Evolutionary conservation across 1,284 basidiomycete genomes (phyloP).

Genomic region (Leucoagaricus sp.): DNA sequence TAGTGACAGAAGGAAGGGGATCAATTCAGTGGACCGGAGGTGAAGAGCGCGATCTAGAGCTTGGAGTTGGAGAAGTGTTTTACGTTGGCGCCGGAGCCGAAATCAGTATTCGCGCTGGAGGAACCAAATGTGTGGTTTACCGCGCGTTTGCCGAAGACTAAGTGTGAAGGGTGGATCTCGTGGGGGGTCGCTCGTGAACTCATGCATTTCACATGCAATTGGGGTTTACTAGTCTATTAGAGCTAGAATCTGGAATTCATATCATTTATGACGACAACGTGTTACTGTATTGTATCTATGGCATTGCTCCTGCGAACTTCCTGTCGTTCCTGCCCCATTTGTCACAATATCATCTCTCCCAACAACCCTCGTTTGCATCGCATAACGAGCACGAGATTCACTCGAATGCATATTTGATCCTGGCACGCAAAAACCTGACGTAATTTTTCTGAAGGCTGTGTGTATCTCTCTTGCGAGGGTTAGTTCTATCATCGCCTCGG

Average conservation of each 20-base stretch:
- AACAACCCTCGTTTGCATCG: not conserved
- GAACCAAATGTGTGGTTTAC: conserved; percentile 55
- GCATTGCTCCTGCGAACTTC: not conserved
- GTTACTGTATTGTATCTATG: not conserved
- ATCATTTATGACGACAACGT: too few relatives aligned
- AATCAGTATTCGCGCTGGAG: conserved; percentile 40
- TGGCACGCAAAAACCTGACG: not conserved
- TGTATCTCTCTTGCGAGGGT: too few relatives aligned
- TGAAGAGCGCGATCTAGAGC: conserved; percentile 35
- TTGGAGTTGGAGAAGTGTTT: conserved; percentile 75
- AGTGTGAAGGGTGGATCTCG: conserved; percentile 2
- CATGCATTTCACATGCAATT: too few relatives aligned
- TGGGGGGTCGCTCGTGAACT: too few relatives aligned
- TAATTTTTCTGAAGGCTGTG: not conserved
- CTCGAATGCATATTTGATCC: not conserved
- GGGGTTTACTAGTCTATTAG: too few relatives aligned
- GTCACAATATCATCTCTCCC: not conserved
- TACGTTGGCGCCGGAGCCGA: conserved; percentile 80
- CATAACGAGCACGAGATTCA: not conserved
- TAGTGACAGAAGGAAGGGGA: conserved; percentile 77
- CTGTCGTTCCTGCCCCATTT: not conserved
- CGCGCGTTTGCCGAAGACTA: conserved; percentile 70
- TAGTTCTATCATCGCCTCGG: too few relatives aligned
- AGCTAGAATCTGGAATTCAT: too few relatives aligned
- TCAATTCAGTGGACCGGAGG: conserved; percentile 45